phyloP scores from a whole-genome alignment of 2,329 filamentous ascomycete species.

The Alternaria ventricosa region DNA sequence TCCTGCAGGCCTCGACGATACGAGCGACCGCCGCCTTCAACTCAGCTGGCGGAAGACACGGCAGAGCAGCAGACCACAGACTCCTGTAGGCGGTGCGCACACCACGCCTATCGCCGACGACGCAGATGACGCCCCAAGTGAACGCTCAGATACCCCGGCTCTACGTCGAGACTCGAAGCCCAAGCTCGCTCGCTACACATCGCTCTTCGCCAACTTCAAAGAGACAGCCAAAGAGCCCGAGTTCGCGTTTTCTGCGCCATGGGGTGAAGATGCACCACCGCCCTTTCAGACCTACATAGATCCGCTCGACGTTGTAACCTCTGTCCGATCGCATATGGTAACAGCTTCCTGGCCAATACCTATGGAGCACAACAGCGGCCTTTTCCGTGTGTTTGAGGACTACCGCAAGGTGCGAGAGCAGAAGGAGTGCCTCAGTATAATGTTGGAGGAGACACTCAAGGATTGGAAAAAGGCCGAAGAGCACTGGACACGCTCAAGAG shows the following conservation, averaged over 20 bases:
- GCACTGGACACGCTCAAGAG: slow-evolving; percentile 42
- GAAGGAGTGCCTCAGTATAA: slow-evolving; percentile 36
- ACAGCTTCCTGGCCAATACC: slow-evolving; percentile 34
- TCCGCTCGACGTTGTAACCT: slow-evolving; percentile 31
- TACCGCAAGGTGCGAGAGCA: slow-evolving; percentile 47
- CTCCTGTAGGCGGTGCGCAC: slow-evolving; percentile 20
- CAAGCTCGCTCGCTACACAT: slow-evolving; percentile 51
- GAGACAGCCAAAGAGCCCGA: slow-evolving; percentile 25
- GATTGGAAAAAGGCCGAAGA: slow-evolving; percentile 37
- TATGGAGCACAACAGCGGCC: slow-evolving; percentile 42
- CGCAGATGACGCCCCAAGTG: slow-evolving; percentile 32
- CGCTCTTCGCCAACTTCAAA: slow-evolving; percentile 37
- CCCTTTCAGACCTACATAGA: slow-evolving; percentile 27
- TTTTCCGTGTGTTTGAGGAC: slow-evolving; percentile 53
- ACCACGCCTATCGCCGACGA: slow-evolving; percentile 32
- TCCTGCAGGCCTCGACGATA: slow-evolving; percentile 14
- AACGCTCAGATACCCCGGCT: slow-evolving; percentile 37
- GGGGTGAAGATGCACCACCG: slow-evolving; percentile 28
- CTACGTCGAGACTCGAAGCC: slow-evolving; percentile 47
- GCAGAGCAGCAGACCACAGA: slow-evolving; percentile 28
- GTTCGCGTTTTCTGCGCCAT: slow-evolving; percentile 38
- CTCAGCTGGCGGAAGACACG: slow-evolving; percentile 34
- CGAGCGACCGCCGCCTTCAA: slow-evolving; percentile 20
- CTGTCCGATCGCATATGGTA: slow-evolving; percentile 36
- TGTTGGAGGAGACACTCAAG: slow-evolving; percentile 35